phyloP scores from a whole-genome alignment of 108 stramenopile genomes.

The Fragilariopsis cylindrus region DNA sequence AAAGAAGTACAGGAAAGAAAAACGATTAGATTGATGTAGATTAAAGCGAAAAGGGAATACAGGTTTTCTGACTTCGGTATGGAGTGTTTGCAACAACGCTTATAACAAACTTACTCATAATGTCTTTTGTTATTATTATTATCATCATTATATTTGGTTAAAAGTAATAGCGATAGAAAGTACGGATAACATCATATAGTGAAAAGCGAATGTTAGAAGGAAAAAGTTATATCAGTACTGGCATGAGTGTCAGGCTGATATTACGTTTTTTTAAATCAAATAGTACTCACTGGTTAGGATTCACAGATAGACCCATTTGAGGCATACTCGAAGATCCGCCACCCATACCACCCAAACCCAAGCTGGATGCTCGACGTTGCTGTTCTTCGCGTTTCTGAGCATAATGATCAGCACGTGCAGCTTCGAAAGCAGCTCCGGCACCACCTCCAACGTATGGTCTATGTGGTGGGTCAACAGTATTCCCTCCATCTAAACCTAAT shows the following conservation, averaged over 20 bases:
- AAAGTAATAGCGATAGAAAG: not conserved
- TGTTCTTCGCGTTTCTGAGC: conserved; percentile 45
- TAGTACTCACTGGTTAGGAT: conserved; percentile 57
- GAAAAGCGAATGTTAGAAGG: not conserved
- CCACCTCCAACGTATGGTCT: conserved; percentile 79
- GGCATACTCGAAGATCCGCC: conserved; percentile 39
- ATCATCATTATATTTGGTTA: not conserved
- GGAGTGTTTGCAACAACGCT: not conserved
- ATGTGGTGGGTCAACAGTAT: conserved; percentile 51
- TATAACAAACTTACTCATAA: conserved; percentile 39
- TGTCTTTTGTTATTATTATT: conserved; percentile 21
- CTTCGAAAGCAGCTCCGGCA: conserved; percentile 83
- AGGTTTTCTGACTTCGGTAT: not conserved
- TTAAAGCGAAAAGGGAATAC: not conserved
- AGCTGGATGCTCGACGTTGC: conserved; percentile 52
- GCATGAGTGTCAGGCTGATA: too few relatives aligned
- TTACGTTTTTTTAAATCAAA: too few relatives aligned
- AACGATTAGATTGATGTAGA: not conserved
- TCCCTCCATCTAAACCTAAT: conserved; percentile 29
- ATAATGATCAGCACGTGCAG: conserved; percentile 77
- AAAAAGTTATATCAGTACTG: not conserved
- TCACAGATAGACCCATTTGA: conserved; percentile 59
- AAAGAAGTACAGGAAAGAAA: not conserved
- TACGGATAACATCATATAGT: too few relatives aligned
- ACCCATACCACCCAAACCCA: conserved; percentile 52